Evolutionary conservation across 2,329 filamentous ascomycete species (phyloP).

Genomic region (Colletotrichum tropicicola): DNA sequence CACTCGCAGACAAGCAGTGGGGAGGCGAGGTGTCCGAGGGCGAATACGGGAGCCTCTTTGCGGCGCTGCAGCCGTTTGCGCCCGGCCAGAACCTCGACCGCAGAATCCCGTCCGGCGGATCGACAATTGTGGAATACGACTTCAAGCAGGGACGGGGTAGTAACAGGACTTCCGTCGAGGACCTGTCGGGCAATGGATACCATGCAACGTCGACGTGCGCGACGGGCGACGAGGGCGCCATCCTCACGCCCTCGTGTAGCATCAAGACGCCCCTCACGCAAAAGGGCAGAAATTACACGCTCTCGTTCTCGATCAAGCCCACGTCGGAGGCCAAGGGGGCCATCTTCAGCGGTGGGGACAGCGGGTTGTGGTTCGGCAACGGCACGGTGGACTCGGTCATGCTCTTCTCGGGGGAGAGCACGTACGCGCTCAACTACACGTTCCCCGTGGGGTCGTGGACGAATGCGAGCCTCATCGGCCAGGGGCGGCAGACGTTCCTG

Average conservation of each 20-base stretch:
- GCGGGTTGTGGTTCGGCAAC: slow-evolving; percentile 30
- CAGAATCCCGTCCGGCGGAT: slow-evolving; percentile 25
- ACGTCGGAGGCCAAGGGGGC: slow-evolving; percentile 20
- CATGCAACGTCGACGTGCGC: slow-evolving; percentile 23
- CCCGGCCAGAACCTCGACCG: slow-evolving; percentile 36
- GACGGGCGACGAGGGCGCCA: slow-evolving; percentile 31
- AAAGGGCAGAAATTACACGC: slow-evolving; percentile 66
- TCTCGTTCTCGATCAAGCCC: slow-evolving; percentile 51
- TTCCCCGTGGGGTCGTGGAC: slow-evolving; percentile 30
- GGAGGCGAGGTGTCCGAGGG: slow-evolving; percentile 31
- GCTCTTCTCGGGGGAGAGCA: slow-evolving; percentile 28
- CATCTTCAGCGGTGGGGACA: slow-evolving; percentile 27
- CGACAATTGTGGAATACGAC: slow-evolving; percentile 32
- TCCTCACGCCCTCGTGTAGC: slow-evolving; percentile 47
- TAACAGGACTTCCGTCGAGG: slow-evolving; percentile 20
- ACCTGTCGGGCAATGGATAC: slow-evolving; percentile 34
- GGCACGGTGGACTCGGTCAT: slow-evolving; percentile 27
- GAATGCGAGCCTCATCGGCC: slow-evolving; percentile 19
- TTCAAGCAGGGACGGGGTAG: slow-evolving; percentile 3
- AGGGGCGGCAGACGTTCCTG: slow-evolving; percentile 20
- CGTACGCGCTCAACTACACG: slow-evolving; percentile 30
- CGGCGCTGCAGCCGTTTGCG: slow-evolving; percentile 30
- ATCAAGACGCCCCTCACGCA: slow-evolving; percentile 56
- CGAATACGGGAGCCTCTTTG: slow-evolving; percentile 19
- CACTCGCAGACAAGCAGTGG: slow-evolving; percentile 38